Evolutionary conservation across 495 filamentous ascomycete species (phyloP), one percentile per base, ranked within the genome.

Genomic region (Daldinia bambusicola): DNA sequence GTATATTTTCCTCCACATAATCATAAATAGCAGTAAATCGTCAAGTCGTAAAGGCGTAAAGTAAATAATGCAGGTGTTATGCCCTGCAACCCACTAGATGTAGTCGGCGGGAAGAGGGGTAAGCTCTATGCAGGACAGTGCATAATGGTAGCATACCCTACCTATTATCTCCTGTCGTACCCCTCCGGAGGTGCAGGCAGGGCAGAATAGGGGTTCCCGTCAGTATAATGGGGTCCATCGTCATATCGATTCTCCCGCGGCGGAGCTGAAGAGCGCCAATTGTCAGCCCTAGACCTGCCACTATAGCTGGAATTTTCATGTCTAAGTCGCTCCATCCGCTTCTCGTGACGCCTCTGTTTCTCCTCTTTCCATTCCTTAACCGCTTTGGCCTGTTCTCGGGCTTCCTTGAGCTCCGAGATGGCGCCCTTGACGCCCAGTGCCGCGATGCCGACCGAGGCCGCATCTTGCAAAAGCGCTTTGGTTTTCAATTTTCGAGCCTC

Each of bases 351-450:
- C 55, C 74, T 75, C 32, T 74, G 71, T 63, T 75, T 81, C 67
- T 83, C 78, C 52, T 76, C 56, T 69, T 82, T 78, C 80, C 79
- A 84, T 74, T 84, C 76, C 14, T 31, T 76, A 64, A 80, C 61
- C 74, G 80, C 79, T 32, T 83, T 77, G 63, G 71, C 60, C 69
- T 79, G 70, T 48, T 84, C 81, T 51, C 75, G 71, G 38, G 81
- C 82, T 51, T 85, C 82, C 74, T 84, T 84, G 67, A 85, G 68
- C 77, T 94, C 92, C 3, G 85, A 85, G 69, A 93, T 84, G 45
- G 92, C 93, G 37, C 91, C 89, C 80, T 93, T 94, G 84, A 97
- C 91, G 75, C 94, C 92, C 36, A 96, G 82, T 2, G 92, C 92
- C 12, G 93, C 93, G 55, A 97, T 90, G 69, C 93, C 93, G 0